Evolutionary conservation across 129 eudicot species (phyloP), one percentile per base, ranked within the genome.

Genomic region (Pittosporum tobira): DNA sequence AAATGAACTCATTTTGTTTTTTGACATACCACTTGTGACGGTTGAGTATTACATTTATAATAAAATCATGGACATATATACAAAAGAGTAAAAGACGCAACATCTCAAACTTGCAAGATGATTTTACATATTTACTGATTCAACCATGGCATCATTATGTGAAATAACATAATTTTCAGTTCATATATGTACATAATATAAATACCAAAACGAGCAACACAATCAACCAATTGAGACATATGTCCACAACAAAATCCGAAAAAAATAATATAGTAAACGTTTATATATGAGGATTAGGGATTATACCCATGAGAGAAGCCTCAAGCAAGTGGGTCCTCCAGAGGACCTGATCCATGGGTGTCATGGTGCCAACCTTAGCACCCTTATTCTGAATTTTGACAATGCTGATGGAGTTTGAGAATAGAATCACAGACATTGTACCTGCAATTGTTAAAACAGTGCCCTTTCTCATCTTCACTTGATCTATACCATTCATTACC

Each of bases 301-400:
- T 13, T 62, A 58, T 76, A 90, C 97, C 97, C 94, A 90, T 85
- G 16, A 90, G 87, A 65, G 97, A 80, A 70, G 97, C 95, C 73
- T 90, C 97, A 1, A 90, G 75, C 87, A 90, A 69, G 67, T 90
- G 94, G 64, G 97, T 90, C 77, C 95, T 90, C 97, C 97, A 90
- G 47, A 85, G 95, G 36, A 90, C 97, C 70, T 90, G 97, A 83
- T 90, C 97, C 97, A 90, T 90, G 1, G 97, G 97, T 57, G 97
- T 79, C 97, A 90, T 90, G 5, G 94, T 80, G 42, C 97, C 97
- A 83, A 85, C 74, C 73, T 90, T 90, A 48, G 95, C 94, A 60
- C 97, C 95, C 66, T 85, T 90, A 31, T 83, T 90, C 77, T 90
- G 97, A 74, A 90, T 90, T 82, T 85, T 90, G 62, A 86, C 79